These are phyloP conservation scores for Peronospora tabacina DNA, from an alignment of 352 stramenopile genomes.

Conservation along the genomic window DNA sequence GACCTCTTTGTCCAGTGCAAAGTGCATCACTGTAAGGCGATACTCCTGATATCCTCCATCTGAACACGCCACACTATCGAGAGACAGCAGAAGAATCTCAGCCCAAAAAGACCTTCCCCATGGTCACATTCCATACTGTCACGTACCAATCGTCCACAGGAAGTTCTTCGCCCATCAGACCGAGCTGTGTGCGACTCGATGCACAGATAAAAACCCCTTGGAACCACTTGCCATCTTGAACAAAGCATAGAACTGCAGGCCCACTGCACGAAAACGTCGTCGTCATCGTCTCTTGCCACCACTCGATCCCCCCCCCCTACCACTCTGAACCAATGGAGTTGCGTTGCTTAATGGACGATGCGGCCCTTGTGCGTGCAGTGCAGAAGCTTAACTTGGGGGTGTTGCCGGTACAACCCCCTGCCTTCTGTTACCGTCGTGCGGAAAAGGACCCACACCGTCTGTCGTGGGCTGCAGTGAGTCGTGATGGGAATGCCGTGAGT, in stretches of 20 bases:
- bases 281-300: constrained; percentile 17
- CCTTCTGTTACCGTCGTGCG: constrained; percentile 57
- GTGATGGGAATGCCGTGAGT: constrained; percentile 8
- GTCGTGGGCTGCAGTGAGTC: constrained; percentile 39
- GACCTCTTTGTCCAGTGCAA: constrained; percentile 34
- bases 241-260: constrained; percentile 55
- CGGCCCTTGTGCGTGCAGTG: constrained; percentile 38
- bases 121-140: not conserved
- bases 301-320: constrained; percentile 8
- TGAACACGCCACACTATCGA: constrained; percentile 46
- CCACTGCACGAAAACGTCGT: constrained; percentile 28
- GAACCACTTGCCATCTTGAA: constrained; percentile 45
- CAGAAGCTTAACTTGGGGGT: constrained; percentile 64
- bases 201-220: constrained; percentile 53
- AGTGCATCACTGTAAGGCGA: constrained; percentile 50
- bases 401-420: constrained; percentile 52
- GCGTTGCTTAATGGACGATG: constrained; percentile 34
- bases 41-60: constrained; percentile 66
- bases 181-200: constrained; percentile 34
- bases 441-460: constrained; percentile 33
- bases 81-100: not conserved
- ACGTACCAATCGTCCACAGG: constrained; percentile 53
- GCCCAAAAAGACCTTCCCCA: too few species aligned
- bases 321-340: constrained; percentile 26
- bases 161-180: constrained; percentile 53